phyloP scores from a whole-genome alignment of 805 yeast genomes.

The Kluyveromyces nonfermentans region DNA sequence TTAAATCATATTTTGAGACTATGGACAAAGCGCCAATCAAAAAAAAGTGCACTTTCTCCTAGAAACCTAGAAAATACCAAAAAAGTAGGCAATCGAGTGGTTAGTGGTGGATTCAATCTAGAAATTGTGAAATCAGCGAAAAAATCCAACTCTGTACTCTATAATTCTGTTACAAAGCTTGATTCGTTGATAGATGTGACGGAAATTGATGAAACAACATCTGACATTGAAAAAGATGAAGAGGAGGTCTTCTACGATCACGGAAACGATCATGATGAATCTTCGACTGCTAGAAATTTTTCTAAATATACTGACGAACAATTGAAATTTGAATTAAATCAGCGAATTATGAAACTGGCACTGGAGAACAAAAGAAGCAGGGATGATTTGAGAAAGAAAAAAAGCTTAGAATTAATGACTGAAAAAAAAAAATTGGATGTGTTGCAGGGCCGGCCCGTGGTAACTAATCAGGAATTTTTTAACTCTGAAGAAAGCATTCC shows the following conservation, averaged over 20 bases:
- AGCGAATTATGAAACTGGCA: constrained; percentile 22
- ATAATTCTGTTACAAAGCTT: neutral
- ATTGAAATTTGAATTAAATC: constrained; percentile 19
- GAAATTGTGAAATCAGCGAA: constrained; percentile 13
- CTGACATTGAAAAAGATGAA: constrained; percentile 6
- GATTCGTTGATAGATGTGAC: constrained; percentile 10
- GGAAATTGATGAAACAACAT: constrained; percentile 11
- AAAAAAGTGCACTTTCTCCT: neutral
- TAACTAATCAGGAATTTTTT: constrained; percentile 4
- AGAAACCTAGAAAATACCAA: neutral
- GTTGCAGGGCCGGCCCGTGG: constrained; percentile 16
- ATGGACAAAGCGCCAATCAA: neutral
- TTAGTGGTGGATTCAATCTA: constrained; percentile 14
- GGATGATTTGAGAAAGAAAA: constrained; percentile 21
- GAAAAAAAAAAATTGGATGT: neutral
- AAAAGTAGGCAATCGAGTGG: neutral
- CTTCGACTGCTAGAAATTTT: constrained; percentile 6
- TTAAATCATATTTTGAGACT: constrained; percentile 2
- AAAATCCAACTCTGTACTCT: constrained; percentile 5
- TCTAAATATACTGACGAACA: constrained; percentile 21
- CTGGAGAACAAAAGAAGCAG: constrained; percentile 24
- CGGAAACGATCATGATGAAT: constrained; percentile 1
- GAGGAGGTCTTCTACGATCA: constrained; percentile 2
- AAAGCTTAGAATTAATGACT: constrained; percentile 22
- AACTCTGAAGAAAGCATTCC: constrained; percentile 27